Evolutionary conservation across 805 yeast species (phyloP), one percentile per base, ranked within the genome.

Genomic region (Brettanomyces sp.): DNA sequence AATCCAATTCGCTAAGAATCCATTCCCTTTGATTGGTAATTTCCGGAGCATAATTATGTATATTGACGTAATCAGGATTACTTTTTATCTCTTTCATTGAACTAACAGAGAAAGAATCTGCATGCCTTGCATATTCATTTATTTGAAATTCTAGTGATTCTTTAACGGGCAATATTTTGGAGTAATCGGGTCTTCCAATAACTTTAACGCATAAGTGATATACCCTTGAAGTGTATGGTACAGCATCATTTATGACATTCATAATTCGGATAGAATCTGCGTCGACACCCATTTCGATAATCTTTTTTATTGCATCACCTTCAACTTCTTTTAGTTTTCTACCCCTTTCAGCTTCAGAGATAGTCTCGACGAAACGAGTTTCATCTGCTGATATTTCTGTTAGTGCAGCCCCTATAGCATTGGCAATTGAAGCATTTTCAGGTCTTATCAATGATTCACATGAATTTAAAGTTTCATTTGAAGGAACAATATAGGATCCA

Each of bases 351-450:
- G 58, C 63, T 1, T 54, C 28, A n/a, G 51, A 47, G 9, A 54
- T 42, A 21, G 23, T 25, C 24, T 44, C 43, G 28, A 54, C 51
- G 13, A 49, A 44, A 24, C 51, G 53, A 7, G 14, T 9, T 6
- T 59, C 48, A n/a, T 56, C 56, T 7, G 65, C 56, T 24, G 74
- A 66, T 4, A 73, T 58, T 49, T 71, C 71, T 22, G 73, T 74
- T 57, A 71, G 54, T 4, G 76, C 76, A 25, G 77, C 75, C 40
- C 76, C 77, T 45, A 73, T 70, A 3, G 77, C 79, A 56, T 73
- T 73, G 5, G 76, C 76, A 44, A 70, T 73, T 38, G 64, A 62
- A 53, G 55, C 65, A 49, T 49, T 71, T 30, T 67, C 67, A 3
- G 76, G 76, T 43, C 67, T 57, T 41, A 70, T 54, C 5, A 73